Conservation (phyloP, 441 rosid genomes). For the Corymbia calophylla region DNA sequence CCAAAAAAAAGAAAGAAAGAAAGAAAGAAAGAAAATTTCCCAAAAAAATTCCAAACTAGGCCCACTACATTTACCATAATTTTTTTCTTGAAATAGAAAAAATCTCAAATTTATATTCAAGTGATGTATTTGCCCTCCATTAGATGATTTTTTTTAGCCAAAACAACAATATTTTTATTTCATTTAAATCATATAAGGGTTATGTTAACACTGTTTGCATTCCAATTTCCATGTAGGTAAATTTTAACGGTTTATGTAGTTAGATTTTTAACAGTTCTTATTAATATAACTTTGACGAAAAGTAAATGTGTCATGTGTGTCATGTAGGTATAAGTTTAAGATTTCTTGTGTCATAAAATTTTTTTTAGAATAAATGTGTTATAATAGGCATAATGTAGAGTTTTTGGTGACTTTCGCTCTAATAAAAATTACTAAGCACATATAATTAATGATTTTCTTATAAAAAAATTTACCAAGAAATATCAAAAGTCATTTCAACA, state of each 20-base stretch:
- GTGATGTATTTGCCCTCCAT: not conserved
- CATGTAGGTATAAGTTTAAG: not conserved
- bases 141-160: no score
- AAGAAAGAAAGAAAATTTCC: not conserved
- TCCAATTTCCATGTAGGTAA: not conserved
- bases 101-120: no score
- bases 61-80: not conserved
- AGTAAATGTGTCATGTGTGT: not conserved
- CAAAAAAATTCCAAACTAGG: not conserved
- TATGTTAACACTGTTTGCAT: not conserved
- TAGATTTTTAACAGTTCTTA: not conserved
- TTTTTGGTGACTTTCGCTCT: not conserved
- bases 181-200: not conserved
- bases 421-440: not conserved
- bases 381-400: not conserved
- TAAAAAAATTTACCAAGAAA: not conserved
- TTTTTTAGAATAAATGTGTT: no score
- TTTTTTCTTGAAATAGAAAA: not conserved
- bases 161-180: not conserved
- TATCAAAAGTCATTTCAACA: not conserved
- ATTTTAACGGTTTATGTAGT: not conserved
- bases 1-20: no score
- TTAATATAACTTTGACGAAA: no score
- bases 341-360: not conserved
- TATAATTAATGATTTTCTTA: not conserved